Conservation (phyloP, 129 eudicot species). For the Logfia minima region DNA sequence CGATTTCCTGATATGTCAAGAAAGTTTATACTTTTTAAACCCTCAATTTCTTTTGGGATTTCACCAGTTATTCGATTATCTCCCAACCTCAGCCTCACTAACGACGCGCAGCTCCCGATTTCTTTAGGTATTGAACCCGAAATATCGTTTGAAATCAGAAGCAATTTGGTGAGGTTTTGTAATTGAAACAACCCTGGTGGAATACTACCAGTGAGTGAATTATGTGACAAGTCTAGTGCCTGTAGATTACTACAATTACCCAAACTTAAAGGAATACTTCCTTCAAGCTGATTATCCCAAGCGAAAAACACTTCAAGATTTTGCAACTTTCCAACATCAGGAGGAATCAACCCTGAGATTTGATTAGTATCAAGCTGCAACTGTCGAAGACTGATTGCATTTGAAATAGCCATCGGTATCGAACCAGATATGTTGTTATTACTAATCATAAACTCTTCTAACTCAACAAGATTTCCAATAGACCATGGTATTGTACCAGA, state of each 20-base stretch:
- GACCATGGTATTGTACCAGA: conserved; percentile 44
- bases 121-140: conserved; percentile 47
- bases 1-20: conserved; percentile 56
- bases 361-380: conserved; percentile 54
- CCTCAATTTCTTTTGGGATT: conserved; percentile 47
- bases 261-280: conserved; percentile 45
- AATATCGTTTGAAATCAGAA: conserved; percentile 48
- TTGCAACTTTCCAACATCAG: conserved; percentile 36
- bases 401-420: conserved; percentile 41
- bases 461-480: conserved; percentile 32
- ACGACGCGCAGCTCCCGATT: conserved; percentile 44
- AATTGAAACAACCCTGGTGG: conserved; percentile 44
- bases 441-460: conserved; percentile 53
- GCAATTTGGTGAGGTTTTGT: conserved; percentile 48
- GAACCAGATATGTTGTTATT: conserved; percentile 46
- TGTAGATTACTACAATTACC: conserved; percentile 42
- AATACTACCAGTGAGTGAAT: conserved; percentile 45
- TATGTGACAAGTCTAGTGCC: conserved; percentile 50
- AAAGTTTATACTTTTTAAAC: conserved; percentile 39
- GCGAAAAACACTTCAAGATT: conserved; percentile 56
- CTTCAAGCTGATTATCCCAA: conserved; percentile 59
- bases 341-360: conserved; percentile 47
- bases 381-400: conserved; percentile 40
- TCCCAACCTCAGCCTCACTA: conserved; percentile 46
- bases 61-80: conserved; percentile 41